Percentiles rank a stretch among this genome's conserved stretches.
phyloP scores from a whole-genome alignment of 2,329 filamentous ascomycete species.

The Nemania sp. region DNA sequence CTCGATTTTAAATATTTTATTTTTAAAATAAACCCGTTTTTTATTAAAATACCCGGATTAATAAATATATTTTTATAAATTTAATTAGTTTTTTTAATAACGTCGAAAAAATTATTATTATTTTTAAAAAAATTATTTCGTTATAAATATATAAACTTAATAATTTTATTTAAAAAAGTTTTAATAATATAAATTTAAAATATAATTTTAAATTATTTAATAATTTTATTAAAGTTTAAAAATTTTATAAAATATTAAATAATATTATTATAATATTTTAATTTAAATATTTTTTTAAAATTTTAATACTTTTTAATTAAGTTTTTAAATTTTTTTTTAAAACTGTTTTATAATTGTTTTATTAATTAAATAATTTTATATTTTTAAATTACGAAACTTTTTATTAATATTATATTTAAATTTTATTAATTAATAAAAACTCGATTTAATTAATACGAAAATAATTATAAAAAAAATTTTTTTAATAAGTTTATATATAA shows the following conservation, averaged over 20 bases:
- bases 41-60: neutral
- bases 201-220: neutral
- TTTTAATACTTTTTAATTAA: neutral
- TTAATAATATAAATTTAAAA: slow-evolving; percentile 1
- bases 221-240: neutral
- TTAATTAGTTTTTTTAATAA: neutral
- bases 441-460: too few species aligned
- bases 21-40: neutral
- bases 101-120: neutral
- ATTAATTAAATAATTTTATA: neutral
- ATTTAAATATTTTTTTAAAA: neutral
- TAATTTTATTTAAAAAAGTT: neutral
- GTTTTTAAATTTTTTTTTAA: neutral
- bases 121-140: neutral
- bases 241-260: neutral
- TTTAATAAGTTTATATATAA: too few species aligned
- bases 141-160: neutral
- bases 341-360: neutral
- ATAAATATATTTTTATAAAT: slow-evolving; percentile 1
- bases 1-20: neutral
- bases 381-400: neutral
- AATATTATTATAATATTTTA: neutral
- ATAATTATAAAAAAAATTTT: too few species aligned
- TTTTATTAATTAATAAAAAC: too few species aligned
- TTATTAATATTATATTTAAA: neutral